Evolutionary conservation across 179 eudicot species (phyloP), one percentile per base, ranked within the genome.

Genomic region (Gypsophila paniculata): DNA sequence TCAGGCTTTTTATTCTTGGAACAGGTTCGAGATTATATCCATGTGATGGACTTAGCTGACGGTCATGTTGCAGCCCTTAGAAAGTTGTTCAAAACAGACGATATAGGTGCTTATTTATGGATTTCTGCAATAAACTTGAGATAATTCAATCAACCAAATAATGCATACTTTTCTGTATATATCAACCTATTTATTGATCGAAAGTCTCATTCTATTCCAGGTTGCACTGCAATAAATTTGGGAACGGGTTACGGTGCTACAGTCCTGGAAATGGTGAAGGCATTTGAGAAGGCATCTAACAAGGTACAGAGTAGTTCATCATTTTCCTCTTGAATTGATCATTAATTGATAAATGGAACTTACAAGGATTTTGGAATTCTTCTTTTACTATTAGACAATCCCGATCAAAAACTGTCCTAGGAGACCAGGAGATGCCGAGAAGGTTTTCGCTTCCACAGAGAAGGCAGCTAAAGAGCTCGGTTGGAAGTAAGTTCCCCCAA

Each of bases 21-120:
- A 17, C 86, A 93, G 98, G 78, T 93, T 63, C 85, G 96, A 48
- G 98, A 93, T 73, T 93, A 93, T 68, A 93, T 93, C 73, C 98
- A 93, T 75, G 91, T 93, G 59, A 86, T 90, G 96, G 98, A 93
- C 81, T 81, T 93, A 70, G 98, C 96, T 36, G 96, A 90, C 74
- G 96, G 96, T 49, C 98, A 93, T 66, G 90, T 93, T 62, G 95
- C 88, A 74, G 98, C 98, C 23, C 71, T 93, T n/a, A 82, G 82
- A 75, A 93, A 90, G 88, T 82, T 93, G 84, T 81, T 86, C 34
- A 60, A 78, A 6, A 4, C 71, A 14, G 73, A 84, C 26, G 68
- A 77, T 79, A 81, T 79, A 79, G 96, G 97, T 91, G 79, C 44
- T 34, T 13, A 11, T 1, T 17, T 63, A 15, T 2, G 39, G n/a